Conservation (phyloP, 2,329 filamentous ascomycete genomes). For the Cordyceps fumosorosea region DNA sequence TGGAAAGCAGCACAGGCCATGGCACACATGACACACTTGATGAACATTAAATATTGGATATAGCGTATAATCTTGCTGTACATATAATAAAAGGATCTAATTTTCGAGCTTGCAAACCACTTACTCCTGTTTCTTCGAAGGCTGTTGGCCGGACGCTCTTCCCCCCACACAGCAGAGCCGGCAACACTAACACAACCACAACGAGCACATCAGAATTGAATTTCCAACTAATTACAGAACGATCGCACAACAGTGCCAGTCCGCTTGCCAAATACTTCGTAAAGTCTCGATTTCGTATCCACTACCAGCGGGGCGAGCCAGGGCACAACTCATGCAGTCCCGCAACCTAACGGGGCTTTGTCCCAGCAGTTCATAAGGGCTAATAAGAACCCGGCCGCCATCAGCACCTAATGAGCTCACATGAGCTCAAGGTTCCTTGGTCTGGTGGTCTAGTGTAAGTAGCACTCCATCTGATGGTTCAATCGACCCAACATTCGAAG, state of each 20-base stretch:
- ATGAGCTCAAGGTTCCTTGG: not conserved
- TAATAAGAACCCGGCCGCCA: conserved; percentile 12
- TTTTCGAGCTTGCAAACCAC: not conserved
- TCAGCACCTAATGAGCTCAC: conserved; percentile 6
- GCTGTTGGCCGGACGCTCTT: not conserved
- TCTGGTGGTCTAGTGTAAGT: conserved; percentile 15
- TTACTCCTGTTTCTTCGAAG: too few relatives aligned
- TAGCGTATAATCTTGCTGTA: not conserved
- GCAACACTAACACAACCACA: too few relatives aligned
- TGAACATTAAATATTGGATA: not conserved
- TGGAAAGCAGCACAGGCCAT: conserved; percentile 9
- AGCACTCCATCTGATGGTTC: not conserved
- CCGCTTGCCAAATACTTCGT: too few relatives aligned
- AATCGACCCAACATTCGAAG: not conserved
- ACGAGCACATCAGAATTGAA: too few relatives aligned
- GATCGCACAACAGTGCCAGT: too few relatives aligned
- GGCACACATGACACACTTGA: not conserved
- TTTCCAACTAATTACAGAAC: too few relatives aligned
- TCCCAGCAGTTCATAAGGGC: conserved; percentile 1
- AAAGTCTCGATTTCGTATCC: not conserved
- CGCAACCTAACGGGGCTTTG: not conserved
- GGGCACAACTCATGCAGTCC: not conserved
- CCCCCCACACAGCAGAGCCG: too few relatives aligned
- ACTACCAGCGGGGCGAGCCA: conserved; percentile 1
- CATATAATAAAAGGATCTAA: not conserved